Percentiles rank a stretch among this genome's conserved stretches.
These are phyloP conservation scores for Colletotrichum liriopes DNA, from an alignment of 2,329 filamentous ascomycete genomes.

Conservation along the genomic window DNA sequence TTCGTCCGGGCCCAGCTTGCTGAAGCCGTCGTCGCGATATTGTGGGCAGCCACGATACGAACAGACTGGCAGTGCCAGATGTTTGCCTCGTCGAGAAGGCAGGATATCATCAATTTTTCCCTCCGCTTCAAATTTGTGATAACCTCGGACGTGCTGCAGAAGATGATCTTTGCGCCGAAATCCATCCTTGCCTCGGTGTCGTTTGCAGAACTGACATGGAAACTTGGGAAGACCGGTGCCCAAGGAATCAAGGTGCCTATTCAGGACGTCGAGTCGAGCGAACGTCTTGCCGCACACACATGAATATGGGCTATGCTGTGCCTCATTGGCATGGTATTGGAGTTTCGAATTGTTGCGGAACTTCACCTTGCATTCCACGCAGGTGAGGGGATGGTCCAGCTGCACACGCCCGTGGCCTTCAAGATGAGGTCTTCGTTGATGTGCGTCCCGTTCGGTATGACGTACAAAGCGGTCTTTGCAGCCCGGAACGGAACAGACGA, in stretches of 20 bases:
- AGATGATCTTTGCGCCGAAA: constrained; percentile 58
- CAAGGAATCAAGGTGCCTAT: constrained; percentile 47
- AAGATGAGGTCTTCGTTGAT: constrained; percentile 4
- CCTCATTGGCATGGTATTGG: constrained; percentile 17
- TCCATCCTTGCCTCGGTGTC: constrained; percentile 50
- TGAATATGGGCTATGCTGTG: constrained; percentile 42
- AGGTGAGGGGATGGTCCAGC: not conserved
- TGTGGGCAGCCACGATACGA: constrained; percentile 45
- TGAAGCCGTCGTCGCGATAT: constrained; percentile 42
- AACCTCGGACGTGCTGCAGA: constrained; percentile 54
- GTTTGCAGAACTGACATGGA: constrained; percentile 52
- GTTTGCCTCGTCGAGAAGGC: constrained; percentile 2
- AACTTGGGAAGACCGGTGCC: constrained; percentile 43
- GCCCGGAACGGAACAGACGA: fast-evolving
- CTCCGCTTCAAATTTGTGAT: constrained; percentile 52
- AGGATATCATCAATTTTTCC: constrained; percentile 19
- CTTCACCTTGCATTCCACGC: constrained; percentile 19
- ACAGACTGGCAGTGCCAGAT: constrained; percentile 40
- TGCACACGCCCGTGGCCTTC: not conserved
- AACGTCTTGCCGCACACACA: constrained; percentile 49
- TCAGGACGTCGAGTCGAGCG: constrained; percentile 48
- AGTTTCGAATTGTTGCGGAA: not conserved
- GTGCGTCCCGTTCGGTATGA: not conserved
- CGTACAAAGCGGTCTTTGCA: not conserved
- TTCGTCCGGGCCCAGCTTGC: constrained; percentile 30